Evolutionary conservation across 208 protist species (phyloP).

Genomic region (Trypanosoma boissoni): DNA sequence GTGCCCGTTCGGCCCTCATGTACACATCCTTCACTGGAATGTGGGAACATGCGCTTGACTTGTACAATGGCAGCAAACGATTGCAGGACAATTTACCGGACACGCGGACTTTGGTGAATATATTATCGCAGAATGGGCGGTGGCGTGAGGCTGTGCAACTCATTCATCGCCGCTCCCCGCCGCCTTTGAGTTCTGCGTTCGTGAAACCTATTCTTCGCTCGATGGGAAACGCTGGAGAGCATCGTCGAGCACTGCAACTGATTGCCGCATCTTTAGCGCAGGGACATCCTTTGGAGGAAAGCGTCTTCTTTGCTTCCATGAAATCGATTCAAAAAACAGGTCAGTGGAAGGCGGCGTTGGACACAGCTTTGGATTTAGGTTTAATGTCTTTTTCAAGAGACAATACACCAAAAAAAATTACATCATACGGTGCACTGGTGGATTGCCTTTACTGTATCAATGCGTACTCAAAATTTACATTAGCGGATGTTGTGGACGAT

Average conservation of each 20-base stretch:
- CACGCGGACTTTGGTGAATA: slow-evolving; percentile 46
- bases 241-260: slow-evolving; percentile 43
- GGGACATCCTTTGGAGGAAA: slow-evolving; percentile 40
- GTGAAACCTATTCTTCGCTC: slow-evolving; percentile 63
- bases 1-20: slow-evolving; percentile 48
- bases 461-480: slow-evolving; percentile 44
- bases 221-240: slow-evolving; percentile 33
- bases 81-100: slow-evolving; percentile 29
- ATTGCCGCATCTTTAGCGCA: slow-evolving; percentile 41
- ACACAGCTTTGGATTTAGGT: slow-evolving; percentile 43
- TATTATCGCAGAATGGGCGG: slow-evolving; percentile 34
- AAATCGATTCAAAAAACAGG: slow-evolving; percentile 40
- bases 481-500: slow-evolving; percentile 57
- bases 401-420: slow-evolving; percentile 24
- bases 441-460: slow-evolving; percentile 69
- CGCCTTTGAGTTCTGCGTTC: slow-evolving; percentile 24
- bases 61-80: slow-evolving; percentile 33
- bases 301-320: slow-evolving; percentile 59
- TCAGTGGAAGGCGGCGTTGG: slow-evolving; percentile 51
- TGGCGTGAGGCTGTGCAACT: slow-evolving; percentile 48
- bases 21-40: slow-evolving; percentile 67
- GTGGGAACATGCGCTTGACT: slow-evolving; percentile 65
- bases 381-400: slow-evolving; percentile 45
- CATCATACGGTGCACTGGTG: slow-evolving; percentile 43
- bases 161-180: slow-evolving; percentile 17